phyloP scores from a whole-genome alignment of 345 rosid genomes.

The Eucalyptus pauciflora region DNA sequence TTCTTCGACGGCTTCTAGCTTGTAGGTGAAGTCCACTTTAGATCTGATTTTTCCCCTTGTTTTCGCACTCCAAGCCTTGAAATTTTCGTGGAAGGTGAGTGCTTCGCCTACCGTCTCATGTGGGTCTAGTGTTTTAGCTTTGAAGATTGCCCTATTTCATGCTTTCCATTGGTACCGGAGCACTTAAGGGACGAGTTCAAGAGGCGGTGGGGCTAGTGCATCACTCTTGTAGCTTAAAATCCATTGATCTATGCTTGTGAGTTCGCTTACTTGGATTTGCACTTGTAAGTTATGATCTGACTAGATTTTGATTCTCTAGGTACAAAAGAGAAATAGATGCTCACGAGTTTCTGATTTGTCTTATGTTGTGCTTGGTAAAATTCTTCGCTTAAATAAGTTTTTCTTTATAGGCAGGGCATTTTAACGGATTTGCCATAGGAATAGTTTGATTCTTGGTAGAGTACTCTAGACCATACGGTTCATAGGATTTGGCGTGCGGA shows the following conservation, averaged over 20 bases:
- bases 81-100: background rate
- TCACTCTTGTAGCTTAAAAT: background rate
- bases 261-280: background rate
- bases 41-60: background rate
- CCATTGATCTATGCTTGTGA: background rate
- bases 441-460: background rate
- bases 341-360: background rate
- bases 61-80: background rate
- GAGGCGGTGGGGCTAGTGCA: background rate
- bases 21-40: background rate
- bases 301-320: background rate
- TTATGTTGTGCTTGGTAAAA: background rate
- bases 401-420: background rate
- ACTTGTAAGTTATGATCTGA: background rate
- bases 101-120: background rate
- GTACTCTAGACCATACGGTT: background rate
- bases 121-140: background rate
- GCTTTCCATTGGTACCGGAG: background rate
- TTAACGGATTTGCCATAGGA: background rate
- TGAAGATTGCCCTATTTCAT: background rate
- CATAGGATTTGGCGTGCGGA: background rate
- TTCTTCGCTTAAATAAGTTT: background rate
- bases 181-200: background rate
- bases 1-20: accelerated
- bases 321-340: background rate